Evolutionary conservation across 768 basidiomycete species (phyloP), one percentile per base, ranked within the genome.

Genomic region (Macrocybe gigantea): DNA sequence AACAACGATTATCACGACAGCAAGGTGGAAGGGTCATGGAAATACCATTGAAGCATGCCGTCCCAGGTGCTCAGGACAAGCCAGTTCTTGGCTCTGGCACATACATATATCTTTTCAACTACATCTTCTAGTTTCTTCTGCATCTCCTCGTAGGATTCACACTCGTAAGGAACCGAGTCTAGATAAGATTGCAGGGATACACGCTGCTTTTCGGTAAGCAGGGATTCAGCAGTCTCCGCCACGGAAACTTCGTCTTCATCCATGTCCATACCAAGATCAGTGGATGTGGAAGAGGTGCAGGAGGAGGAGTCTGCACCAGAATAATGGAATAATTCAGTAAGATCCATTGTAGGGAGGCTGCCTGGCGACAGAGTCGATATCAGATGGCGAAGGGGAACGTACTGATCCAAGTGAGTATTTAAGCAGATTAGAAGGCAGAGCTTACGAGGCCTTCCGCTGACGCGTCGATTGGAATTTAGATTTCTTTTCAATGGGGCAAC

Each of bases 41-140:
- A 41, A 52, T 59, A 83, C 88, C 85, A 88, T 68, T 89, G 85
- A 32, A 92, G 68, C 66, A 83, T 73, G 12, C 82, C 83, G 63
- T 90, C 87, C 88, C 88, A 92, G 6, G 80, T 82, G 29, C 81
- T 78, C 38, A 89, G 71, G 13, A 79, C 70, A 33, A 77, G 67
- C 88, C 88, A 92, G 54, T 86, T 84, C 69, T 80, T 82, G 42
- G 83, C 70, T 60, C 81, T 79, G n/a, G 81, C 83, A 52, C 84
- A 85, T 15, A 88, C 68, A 51, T 72, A 66, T 40, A 92, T 78
- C 65, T 77, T 85, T 38, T 77, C 72, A 7, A 89, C 72, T 53
- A 92, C 88, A 42, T 72, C 60, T 56, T 87, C 83, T 6, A 91
- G 75, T 53, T 79, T 77, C 30, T 65, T 60, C 45, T 84, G 78